These are phyloP conservation scores for Pestalotiopsis sp. DNA, from an alignment of 2,329 filamentous ascomycete genomes.

Conservation along the genomic window DNA sequence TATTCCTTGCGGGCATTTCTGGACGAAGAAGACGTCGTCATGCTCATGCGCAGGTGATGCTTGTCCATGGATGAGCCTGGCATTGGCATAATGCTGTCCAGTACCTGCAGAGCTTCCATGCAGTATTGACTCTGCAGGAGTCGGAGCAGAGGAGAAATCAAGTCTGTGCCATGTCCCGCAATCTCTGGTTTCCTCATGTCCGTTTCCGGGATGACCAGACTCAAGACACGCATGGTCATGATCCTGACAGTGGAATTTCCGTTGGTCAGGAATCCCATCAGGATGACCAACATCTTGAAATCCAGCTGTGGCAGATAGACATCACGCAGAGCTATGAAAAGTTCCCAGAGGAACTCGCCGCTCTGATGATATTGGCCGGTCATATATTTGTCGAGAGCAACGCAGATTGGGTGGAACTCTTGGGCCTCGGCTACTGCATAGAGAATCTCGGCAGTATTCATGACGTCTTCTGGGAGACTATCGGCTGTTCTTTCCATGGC, in stretches of 20 bases:
- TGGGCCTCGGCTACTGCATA: conserved; percentile 74
- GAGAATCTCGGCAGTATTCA: conserved; percentile 70
- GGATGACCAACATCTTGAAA: conserved; percentile 82
- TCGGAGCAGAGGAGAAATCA: conserved; percentile 89
- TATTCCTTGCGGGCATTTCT: conserved; percentile 91
- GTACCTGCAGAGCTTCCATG: conserved; percentile 85
- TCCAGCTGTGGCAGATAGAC: conserved; percentile 83
- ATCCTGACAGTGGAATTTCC: conserved; percentile 86
- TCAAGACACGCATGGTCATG: conserved; percentile 89
- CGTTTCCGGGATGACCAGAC: conserved; percentile 82
- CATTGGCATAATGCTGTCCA: conserved; percentile 95
- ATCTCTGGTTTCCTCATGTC: conserved; percentile 94
- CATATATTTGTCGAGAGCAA: conserved; percentile 72
- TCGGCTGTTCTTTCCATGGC: conserved; percentile 69
- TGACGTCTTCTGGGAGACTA: conserved; percentile 55
- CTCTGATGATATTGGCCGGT: conserved; percentile 67
- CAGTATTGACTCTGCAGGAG: conserved; percentile 92
- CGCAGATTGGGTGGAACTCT: conserved; percentile 67
- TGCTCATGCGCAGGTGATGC: conserved; percentile 96
- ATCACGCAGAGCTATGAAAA: conserved; percentile 74
- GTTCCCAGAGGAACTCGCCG: conserved; percentile 76
- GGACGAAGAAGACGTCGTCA: conserved; percentile 87
- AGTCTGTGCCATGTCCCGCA: conserved; percentile 86
- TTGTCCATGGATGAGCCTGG: conserved; percentile 90
- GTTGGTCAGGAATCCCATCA: conserved; percentile 91